Evolutionary conservation across 768 basidiomycete genomes (phyloP).

Genomic region (Rhizopogon roseolus): DNA sequence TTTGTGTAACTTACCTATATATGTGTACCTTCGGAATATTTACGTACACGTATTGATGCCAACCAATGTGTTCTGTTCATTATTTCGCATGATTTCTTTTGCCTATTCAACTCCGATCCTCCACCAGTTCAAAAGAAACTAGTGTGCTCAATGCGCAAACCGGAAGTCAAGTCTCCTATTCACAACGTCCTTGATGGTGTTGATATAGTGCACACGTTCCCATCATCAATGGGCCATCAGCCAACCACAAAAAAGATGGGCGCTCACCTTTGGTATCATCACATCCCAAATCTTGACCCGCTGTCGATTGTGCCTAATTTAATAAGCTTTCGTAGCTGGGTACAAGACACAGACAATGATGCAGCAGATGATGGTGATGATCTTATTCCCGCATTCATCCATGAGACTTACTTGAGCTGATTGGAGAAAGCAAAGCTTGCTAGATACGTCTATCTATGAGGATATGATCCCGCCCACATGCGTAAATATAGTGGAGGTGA

Average conservation of each 20-base stretch:
- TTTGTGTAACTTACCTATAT: too few relatives aligned
- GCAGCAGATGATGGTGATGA: too few relatives aligned
- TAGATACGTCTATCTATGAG: slow-evolving; percentile 51
- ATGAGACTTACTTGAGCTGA: not conserved
- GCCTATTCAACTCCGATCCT: not conserved
- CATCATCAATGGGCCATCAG: not conserved
- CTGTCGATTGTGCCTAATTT: slow-evolving; percentile 53
- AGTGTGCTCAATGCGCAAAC: slow-evolving; percentile 41
- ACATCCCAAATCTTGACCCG: slow-evolving; percentile 52
- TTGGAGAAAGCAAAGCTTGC: slow-evolving; percentile 27
- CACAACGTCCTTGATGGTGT: slow-evolving; percentile 47
- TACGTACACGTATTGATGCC: too few relatives aligned
- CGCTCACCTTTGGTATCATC: slow-evolving; percentile 44
- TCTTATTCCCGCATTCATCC: slow-evolving; percentile 55
- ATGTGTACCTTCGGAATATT: too few relatives aligned
- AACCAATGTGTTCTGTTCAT: too few relatives aligned
- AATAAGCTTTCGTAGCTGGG: slow-evolving; percentile 49
- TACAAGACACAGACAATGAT: slow-evolving; percentile 51
- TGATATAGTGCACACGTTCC: slow-evolving; percentile 44
- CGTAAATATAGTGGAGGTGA: slow-evolving; percentile 27
- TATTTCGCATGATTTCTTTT: not conserved
- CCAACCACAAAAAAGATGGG: not conserved
- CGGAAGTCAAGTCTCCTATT: too few relatives aligned
- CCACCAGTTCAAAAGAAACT: too few relatives aligned
- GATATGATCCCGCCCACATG: slow-evolving; percentile 42